These are phyloP conservation scores for Beta corolliflora DNA, from an alignment of 179 eudicot species.

Conservation along the genomic window DNA sequence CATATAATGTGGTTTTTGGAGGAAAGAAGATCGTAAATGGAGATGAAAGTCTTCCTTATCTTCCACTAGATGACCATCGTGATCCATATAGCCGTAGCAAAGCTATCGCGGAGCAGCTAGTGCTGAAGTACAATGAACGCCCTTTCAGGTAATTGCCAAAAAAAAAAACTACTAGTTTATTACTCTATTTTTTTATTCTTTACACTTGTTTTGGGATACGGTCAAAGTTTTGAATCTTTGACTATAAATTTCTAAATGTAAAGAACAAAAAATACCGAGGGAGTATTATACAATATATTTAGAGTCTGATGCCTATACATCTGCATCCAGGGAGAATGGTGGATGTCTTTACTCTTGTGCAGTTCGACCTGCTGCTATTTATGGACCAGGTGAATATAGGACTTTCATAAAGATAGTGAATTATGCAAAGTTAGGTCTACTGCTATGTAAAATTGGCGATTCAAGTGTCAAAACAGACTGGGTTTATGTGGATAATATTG, in stretches of 20 bases:
- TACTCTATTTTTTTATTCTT: too few relatives aligned
- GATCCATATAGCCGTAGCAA: conserved; percentile 83
- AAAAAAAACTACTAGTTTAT: not conserved
- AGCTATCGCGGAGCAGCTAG: conserved; percentile 78
- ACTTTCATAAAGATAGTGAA: conserved; percentile 67
- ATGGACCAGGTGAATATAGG: conserved; percentile 93
- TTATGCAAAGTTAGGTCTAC: conserved; percentile 65
- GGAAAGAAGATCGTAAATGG: conserved; percentile 79
- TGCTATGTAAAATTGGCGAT: conserved; percentile 72
- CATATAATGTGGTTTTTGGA: conserved; percentile 74
- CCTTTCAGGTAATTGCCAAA: conserved; percentile 51
- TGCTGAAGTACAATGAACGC: conserved; percentile 66
- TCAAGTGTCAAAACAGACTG: conserved; percentile 67
- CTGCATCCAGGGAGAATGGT: conserved; percentile 60
- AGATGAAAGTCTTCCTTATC: conserved; percentile 66
- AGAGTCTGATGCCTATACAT: conserved; percentile 20
- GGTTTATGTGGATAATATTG: conserved; percentile 90
- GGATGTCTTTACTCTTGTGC: conserved; percentile 75
- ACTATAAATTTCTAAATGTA: too few relatives aligned
- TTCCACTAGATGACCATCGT: conserved; percentile 60
- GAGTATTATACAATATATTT: not conserved
- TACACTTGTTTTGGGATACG: too few relatives aligned
- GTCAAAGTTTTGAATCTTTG: too few relatives aligned
- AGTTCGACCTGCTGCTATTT: conserved; percentile 87
- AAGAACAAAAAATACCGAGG: too few relatives aligned